phyloP scores from a whole-genome alignment of 495 filamentous ascomycete species.

The Physcia stellaris region DNA sequence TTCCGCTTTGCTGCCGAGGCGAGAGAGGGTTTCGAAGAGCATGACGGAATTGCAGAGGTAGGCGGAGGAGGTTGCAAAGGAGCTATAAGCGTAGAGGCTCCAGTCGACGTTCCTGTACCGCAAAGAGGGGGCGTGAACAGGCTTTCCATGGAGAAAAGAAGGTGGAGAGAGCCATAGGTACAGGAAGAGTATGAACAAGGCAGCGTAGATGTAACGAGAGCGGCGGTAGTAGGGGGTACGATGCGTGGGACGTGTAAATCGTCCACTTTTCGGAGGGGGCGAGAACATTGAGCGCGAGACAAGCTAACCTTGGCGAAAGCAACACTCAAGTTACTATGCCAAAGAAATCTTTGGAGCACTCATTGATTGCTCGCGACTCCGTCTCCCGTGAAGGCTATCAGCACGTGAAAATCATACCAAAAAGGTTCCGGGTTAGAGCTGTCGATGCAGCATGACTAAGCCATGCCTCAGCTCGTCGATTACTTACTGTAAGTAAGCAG shows the following conservation, averaged over 20 bases:
- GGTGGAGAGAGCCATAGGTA: conserved; percentile 5
- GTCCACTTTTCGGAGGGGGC: not conserved
- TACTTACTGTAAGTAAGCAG: no score
- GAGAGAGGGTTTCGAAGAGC: conserved; percentile 52
- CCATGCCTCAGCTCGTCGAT: no score
- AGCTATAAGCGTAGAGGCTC: conserved; percentile 53
- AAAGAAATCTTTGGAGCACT: no score
- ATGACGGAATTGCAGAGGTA: conserved; percentile 69
- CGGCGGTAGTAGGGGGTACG: conserved; percentile 3
- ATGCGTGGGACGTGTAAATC: not conserved
- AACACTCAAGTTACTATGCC: no score
- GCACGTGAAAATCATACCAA: no score
- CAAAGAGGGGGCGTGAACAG: conserved; percentile 8
- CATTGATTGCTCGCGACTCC: no score
- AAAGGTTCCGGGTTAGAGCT: no score
- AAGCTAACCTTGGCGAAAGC: no score
- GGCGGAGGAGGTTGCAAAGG: conserved; percentile 54
- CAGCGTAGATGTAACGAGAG: conserved; percentile 5
- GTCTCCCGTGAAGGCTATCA: no score
- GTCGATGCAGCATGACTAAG: no score
- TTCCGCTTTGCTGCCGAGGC: conserved; percentile 48
- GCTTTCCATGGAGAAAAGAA: conserved; percentile 1
- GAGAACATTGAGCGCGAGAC: conserved; percentile 1
- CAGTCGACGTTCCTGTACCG: conserved; percentile 29
- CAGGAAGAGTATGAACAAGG: conserved; percentile 1